A percentile compares a stretch with the other conserved stretches of the same genome.
Evolutionary conservation across 345 rosid species (phyloP).

Genomic region (Capsella bursapastoris): DNA sequence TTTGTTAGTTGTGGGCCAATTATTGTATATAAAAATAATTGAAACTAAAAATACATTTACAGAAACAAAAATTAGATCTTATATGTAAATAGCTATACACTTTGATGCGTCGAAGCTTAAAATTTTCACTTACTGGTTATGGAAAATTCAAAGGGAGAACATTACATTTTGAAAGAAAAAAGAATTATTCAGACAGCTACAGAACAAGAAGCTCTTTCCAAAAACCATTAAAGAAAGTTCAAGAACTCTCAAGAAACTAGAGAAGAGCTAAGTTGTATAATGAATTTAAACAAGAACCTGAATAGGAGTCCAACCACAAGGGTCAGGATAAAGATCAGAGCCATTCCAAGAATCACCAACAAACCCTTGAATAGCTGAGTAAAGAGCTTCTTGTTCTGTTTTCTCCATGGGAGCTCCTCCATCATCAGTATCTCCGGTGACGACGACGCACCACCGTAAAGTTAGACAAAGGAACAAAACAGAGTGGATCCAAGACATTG

Average conservation of each 20-base stretch:
- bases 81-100: constrained; percentile 34
- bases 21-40: constrained; percentile 19
- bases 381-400: constrained; percentile 70
- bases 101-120: constrained; percentile 23
- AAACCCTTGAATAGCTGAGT: constrained; percentile 78
- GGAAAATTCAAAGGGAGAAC: constrained; percentile 29
- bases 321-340: constrained; percentile 92
- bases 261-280: too few species aligned
- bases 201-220: constrained; percentile 10
- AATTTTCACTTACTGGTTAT: constrained; percentile 33
- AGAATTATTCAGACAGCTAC: constrained; percentile 40
- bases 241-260: constrained; percentile 1
- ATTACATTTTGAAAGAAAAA: not conserved
- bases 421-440: constrained; percentile 17
- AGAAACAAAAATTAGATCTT: constrained; percentile 29
- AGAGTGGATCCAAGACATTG: constrained; percentile 40
- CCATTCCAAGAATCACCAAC: constrained; percentile 96
- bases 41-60: constrained; percentile 23
- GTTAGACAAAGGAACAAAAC: constrained; percentile 13
- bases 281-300: constrained; percentile 52
- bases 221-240: not conserved
- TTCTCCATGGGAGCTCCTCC: constrained; percentile 73
- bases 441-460: constrained; percentile 17
- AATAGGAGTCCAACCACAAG: constrained; percentile 98
- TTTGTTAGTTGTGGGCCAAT: constrained; percentile 27